Evolutionary conservation across 1,284 basidiomycete genomes (phyloP), one percentile per base, ranked within the genome.

Genomic region (Puccinia coronata): DNA sequence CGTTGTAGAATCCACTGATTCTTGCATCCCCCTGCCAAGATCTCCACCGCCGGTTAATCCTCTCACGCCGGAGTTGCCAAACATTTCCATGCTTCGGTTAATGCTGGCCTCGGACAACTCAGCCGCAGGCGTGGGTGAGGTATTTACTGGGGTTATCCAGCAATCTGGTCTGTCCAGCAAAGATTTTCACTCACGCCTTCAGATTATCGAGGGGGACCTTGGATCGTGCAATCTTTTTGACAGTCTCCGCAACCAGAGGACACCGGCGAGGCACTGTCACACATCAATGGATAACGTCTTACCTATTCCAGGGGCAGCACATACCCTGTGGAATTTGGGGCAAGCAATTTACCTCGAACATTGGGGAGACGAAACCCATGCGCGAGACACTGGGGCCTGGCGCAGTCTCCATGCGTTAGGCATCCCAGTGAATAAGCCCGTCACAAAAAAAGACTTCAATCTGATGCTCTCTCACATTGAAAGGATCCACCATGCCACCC

Each of bases 71-170:
- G 49, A 53, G 23, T 28, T 53, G 25, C 28, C 49, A 9, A 31
- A 57, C n/a, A 34, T 74, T 0, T 28, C 14, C 16, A 74, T 74
- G 72, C 28, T 74, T 12, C 23, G n/a, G 34, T 57, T 74, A 23
- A 74, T 74, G 49, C 23, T 55, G 28, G 53, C 55, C 25, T 74
- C 51, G 11, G 43, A 53, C 34, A 57, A 57, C 6, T 74, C 47
- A 31, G 25, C 72, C 12, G 49, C 49, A 34, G 72, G 72, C 1
- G 39, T 74, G 18, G 25, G 51, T 25, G 49, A 57, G 6, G 55
- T 57, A 8, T 57, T 57, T 23, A 57, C 55, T 23, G 55, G 23
- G 9, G 23, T 57, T 23, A 57, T 57, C 20, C 55, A 57, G 20
- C 55, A 57, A 57, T 9, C 55, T n/a, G 55, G 55, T 57, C 55